These are phyloP conservation scores for Aurantiochytrium sp. DNA, from an alignment of 108 stramenopile species.

Conservation along the genomic window DNA sequence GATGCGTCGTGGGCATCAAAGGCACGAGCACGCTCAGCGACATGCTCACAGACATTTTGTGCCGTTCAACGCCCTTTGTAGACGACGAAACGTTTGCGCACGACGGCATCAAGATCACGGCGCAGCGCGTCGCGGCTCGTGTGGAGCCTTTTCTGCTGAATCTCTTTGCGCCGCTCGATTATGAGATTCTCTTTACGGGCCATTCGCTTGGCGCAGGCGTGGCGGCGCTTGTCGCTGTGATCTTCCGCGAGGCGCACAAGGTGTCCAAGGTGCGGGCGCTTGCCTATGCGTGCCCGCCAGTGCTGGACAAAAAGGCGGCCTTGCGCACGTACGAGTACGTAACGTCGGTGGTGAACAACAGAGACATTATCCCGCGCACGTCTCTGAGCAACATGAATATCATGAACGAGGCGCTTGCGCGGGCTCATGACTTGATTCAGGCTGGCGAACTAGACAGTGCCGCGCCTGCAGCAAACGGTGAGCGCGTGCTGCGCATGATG, in stretches of 20 bases:
- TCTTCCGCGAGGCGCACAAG: background rate
- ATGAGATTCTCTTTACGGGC: background rate
- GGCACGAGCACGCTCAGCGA: constrained; percentile 4
- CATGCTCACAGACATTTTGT: background rate
- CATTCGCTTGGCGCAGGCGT: background rate
- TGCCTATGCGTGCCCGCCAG: background rate
- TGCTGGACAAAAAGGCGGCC: background rate
- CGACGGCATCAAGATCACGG: background rate
- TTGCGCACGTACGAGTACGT: background rate
- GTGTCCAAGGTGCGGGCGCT: background rate
- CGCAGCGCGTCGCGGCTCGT: background rate
- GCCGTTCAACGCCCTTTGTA: background rate
- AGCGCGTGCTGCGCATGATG: background rate
- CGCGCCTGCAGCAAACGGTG: background rate
- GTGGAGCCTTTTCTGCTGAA: background rate
- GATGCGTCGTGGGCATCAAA: background rate
- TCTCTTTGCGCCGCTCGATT: background rate
- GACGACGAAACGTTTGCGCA: background rate
- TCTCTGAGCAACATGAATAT: background rate
- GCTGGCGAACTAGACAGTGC: background rate
- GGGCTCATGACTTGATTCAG: background rate
- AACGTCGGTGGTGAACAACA: background rate
- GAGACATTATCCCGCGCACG: background rate
- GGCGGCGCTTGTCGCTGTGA: background rate
- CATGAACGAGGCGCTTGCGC: background rate